Percentiles rank a stretch among this genome's conserved stretches.
phyloP scores from a whole-genome alignment of 495 filamentous ascomycete species.

The Penicillium canariense region DNA sequence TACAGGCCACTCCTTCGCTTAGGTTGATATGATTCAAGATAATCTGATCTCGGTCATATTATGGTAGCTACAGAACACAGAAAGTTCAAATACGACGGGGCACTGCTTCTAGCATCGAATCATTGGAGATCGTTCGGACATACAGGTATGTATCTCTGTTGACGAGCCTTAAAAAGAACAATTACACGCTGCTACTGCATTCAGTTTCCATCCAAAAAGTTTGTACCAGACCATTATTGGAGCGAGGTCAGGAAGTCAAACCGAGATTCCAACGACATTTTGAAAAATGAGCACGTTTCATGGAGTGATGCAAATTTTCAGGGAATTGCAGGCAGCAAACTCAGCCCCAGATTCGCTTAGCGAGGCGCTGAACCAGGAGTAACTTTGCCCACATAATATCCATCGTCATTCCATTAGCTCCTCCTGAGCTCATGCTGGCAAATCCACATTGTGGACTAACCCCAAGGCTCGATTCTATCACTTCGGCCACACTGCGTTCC shows the following conservation, averaged over 20 bases:
- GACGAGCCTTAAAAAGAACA: too few relatives aligned
- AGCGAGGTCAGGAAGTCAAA: too few relatives aligned
- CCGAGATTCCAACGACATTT: too few relatives aligned
- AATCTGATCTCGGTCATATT: not conserved
- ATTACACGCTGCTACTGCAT: too few relatives aligned
- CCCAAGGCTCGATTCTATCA: slow-evolving; percentile 52
- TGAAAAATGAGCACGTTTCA: too few relatives aligned
- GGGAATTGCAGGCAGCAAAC: too few relatives aligned
- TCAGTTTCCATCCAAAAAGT: too few relatives aligned
- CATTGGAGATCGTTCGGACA: not conserved
- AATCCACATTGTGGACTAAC: slow-evolving; percentile 66
- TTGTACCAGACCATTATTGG: too few relatives aligned
- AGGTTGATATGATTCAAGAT: not conserved
- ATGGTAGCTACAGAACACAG: not conserved
- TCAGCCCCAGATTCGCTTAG: not conserved
- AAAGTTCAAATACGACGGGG: too few relatives aligned
- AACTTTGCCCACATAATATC: slow-evolving; percentile 56
- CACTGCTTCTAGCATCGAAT: not conserved
- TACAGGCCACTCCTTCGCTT: not conserved
- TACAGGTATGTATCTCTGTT: too few relatives aligned
- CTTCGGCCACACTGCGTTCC: slow-evolving; percentile 32
- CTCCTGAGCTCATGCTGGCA: slow-evolving; percentile 49
- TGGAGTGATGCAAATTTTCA: too few relatives aligned
- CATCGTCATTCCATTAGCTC: slow-evolving; percentile 54
- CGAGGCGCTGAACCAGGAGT: slow-evolving; percentile 26